Conservation (phyloP, 345 rosid genomes). For the Camelina hispida region DNA sequence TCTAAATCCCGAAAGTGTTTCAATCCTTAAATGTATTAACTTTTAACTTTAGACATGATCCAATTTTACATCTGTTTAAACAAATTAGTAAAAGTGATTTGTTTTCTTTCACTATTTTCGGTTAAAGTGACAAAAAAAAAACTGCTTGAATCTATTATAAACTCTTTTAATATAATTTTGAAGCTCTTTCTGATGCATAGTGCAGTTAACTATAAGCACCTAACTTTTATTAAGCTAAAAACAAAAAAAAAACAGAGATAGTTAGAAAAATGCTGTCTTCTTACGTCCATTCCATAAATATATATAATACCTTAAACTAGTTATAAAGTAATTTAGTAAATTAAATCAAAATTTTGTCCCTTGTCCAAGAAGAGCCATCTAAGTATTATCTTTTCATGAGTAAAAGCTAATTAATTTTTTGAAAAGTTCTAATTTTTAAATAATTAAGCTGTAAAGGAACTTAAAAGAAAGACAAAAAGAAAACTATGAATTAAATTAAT, state of each 20-base stretch:
- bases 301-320: background rate
- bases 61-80: background rate
- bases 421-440: background rate
- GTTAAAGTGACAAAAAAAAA: background rate
- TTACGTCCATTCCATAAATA: background rate
- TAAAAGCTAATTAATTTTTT: slow-evolving; percentile 6
- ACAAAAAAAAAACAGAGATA: too few species aligned
- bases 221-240: background rate
- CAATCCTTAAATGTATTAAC: too few species aligned
- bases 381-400: background rate
- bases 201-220: background rate
- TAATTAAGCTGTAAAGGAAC: slow-evolving; percentile 25
- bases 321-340: slow-evolving; percentile 1
- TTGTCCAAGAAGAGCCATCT: slow-evolving; percentile 22
- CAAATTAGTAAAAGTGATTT: background rate
- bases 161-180: background rate
- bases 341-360: slow-evolving; percentile 12
- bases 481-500: slow-evolving; percentile 11
- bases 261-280: background rate
- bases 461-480: slow-evolving; percentile 32
- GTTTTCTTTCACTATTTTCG: background rate
- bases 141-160: background rate
- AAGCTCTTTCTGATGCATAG: background rate
- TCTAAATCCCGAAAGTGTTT: background rate
- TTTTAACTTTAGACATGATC: background rate